Percentiles rank a stretch among this genome's conserved stretches.
Conservation (phyloP, 495 filamentous ascomycete genomes). For the Parmelia sp. region DNA sequence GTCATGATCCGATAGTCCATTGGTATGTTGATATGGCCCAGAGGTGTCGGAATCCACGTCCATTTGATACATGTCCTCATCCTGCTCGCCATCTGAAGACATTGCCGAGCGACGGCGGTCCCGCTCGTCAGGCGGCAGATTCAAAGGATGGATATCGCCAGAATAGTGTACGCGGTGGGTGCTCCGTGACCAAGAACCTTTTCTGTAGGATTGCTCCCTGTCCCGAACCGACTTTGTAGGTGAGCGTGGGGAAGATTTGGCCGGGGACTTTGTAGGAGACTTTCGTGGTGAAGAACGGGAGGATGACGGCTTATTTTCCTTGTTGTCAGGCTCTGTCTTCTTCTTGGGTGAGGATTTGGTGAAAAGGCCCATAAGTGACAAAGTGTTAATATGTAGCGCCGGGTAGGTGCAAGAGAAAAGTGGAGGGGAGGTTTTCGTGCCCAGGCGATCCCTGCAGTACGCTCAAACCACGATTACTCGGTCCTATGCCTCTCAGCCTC, state of each 20-base stretch:
- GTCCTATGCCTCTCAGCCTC: no score
- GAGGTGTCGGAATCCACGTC: conserved; percentile 67
- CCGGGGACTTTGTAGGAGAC: conserved; percentile 7
- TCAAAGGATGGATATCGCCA: conserved; percentile 71
- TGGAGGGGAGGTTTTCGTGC: neutral
- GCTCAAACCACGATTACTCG: no score
- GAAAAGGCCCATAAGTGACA: conserved; percentile 37
- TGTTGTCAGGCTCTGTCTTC: conserved; percentile 18
- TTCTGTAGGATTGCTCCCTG: conserved; percentile 32
- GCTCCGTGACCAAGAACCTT: conserved; percentile 34
- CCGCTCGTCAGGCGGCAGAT: conserved; percentile 79
- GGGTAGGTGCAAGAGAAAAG: neutral
- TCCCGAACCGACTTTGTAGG: conserved; percentile 21
- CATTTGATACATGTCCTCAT: conserved; percentile 55
- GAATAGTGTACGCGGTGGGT: conserved; percentile 20
- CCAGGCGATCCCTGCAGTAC: neutral
- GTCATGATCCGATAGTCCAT: conserved; percentile 46
- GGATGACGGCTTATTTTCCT: conserved; percentile 22
- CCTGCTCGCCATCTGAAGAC: conserved; percentile 55
- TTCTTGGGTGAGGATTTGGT: conserved; percentile 34
- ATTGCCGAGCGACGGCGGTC: conserved; percentile 65
- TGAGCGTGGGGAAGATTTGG: conserved; percentile 19
- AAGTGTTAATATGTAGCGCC: no score
- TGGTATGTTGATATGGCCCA: conserved; percentile 28
- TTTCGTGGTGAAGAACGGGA: conserved; percentile 13